Percentiles rank a stretch among this genome's conserved stretches.
Evolutionary conservation across 306 rosid genomes (phyloP).

Genomic region (Biancaea sappan): DNA sequence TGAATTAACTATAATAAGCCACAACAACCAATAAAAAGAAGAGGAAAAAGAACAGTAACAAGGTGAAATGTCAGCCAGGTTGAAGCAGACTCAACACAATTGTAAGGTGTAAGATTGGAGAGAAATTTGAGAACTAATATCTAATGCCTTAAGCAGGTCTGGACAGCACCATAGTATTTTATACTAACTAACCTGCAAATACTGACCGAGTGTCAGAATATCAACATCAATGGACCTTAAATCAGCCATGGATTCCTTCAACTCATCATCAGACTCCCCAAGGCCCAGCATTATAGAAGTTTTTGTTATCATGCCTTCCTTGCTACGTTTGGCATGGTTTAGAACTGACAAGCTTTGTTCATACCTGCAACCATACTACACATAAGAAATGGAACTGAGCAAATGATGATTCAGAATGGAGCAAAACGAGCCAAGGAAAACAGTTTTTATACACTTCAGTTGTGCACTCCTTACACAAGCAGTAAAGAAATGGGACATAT

Average conservation of each 20-base stretch:
- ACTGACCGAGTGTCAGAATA: conserved; percentile 93
- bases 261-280: conserved; percentile 89
- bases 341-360: conserved; percentile 86
- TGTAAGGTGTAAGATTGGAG: conserved; percentile 17
- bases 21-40: not conserved
- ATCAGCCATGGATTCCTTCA: conserved; percentile 77
- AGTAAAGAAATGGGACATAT: not conserved
- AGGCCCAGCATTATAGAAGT: conserved; percentile 97
- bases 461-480: not conserved
- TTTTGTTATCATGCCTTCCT: conserved; percentile 92
- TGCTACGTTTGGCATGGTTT: conserved; percentile 74
- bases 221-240: conserved; percentile 86
- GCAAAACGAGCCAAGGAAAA: conserved; percentile 1
- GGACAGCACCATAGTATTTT: conserved; percentile 17
- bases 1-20: not conserved
- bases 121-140: conserved; percentile 19
- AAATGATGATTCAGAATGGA: not conserved
- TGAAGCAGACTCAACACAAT: not conserved
- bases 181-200: conserved; percentile 77
- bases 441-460: not conserved
- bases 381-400: conserved; percentile 27
- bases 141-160: conserved; percentile 14
- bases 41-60: not conserved
- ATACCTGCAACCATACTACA: conserved; percentile 59
- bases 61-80: conserved; percentile 10